These are phyloP conservation scores for Porodaedalea pini DNA, from an alignment of 1,284 basidiomycete genomes.

Conservation along the genomic window DNA sequence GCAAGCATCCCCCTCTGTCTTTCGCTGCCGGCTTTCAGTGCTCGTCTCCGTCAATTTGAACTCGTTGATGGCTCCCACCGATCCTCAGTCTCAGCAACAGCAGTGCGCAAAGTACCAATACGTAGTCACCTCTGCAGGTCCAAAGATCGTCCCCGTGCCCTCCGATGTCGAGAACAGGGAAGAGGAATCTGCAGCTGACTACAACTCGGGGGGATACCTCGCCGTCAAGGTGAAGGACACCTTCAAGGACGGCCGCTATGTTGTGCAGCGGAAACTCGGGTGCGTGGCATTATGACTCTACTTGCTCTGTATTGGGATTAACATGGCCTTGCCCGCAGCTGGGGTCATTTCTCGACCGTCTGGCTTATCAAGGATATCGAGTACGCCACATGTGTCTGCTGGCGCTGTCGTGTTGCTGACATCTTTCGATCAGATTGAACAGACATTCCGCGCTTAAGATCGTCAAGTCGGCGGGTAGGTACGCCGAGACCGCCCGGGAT, in stretches of 20 bases:
- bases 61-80: conserved; percentile 52
- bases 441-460: conserved; percentile 87
- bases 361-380: conserved; percentile 75
- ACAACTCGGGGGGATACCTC: conserved; percentile 79
- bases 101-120: conserved; percentile 71
- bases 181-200: conserved; percentile 76
- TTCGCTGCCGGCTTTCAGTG: not conserved
- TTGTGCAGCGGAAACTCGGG: conserved; percentile 81
- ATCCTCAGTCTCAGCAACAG: conserved; percentile 32
- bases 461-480: conserved; percentile 83
- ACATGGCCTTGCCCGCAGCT: conserved; percentile 42
- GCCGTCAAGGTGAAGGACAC: conserved; percentile 70
- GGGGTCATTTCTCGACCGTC: conserved; percentile 89
- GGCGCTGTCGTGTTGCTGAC: conserved; percentile 21
- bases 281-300: conserved; percentile 34
- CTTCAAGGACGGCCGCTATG: conserved; percentile 79
- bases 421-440: conserved; percentile 43
- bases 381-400: conserved; percentile 34
- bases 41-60: not conserved
- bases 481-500: conserved; percentile 86
- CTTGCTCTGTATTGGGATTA: conserved; percentile 21
- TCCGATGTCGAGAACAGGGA: conserved; percentile 60
- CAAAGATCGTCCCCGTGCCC: conserved; percentile 63
- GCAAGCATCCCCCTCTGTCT: not conserved
- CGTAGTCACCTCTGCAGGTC: conserved; percentile 60